Evolutionary conservation across 805 yeast genomes (phyloP).

Genomic region (Monosporozyma unispora): DNA sequence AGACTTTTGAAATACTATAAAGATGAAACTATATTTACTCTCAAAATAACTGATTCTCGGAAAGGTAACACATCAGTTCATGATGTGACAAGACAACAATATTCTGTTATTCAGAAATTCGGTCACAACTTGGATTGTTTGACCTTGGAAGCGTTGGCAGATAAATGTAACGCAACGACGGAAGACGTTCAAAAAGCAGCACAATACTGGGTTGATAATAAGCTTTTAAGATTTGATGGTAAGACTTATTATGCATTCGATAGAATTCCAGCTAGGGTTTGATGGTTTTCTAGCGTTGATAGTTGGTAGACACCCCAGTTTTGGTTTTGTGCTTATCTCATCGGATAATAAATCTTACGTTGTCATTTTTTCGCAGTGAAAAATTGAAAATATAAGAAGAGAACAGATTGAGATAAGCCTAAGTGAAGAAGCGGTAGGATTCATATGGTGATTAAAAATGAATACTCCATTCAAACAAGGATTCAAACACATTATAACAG

Average conservation of each 20-base stretch:
- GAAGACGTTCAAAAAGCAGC: slow-evolving; percentile 35
- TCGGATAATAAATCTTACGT: not conserved
- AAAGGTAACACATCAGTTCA: slow-evolving; percentile 31
- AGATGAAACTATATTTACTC: slow-evolving; percentile 50
- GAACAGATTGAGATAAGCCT: not conserved
- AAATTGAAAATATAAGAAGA: not conserved
- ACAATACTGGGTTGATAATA: slow-evolving; percentile 2
- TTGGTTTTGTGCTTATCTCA: not conserved
- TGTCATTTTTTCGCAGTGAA: not conserved
- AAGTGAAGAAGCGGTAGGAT: not conserved
- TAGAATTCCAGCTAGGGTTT: too few species aligned
- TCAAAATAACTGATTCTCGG: slow-evolving; percentile 52
- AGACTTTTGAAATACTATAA: slow-evolving; percentile 50
- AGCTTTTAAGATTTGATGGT: not conserved
- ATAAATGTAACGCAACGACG: slow-evolving; percentile 5
- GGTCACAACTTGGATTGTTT: slow-evolving; percentile 16
- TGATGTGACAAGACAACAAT: slow-evolving; percentile 4
- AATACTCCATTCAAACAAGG: too few species aligned
- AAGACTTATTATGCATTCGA: not conserved
- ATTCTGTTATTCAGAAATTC: slow-evolving; percentile 6
- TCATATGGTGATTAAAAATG: too few species aligned
- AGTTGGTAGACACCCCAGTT: not conserved
- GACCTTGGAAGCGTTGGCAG: slow-evolving; percentile 23
- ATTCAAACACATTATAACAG: not conserved
- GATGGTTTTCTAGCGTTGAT: too few species aligned